Conservation (phyloP, 2,329 filamentous ascomycete genomes). For the Colletotrichum caudatum region DNA sequence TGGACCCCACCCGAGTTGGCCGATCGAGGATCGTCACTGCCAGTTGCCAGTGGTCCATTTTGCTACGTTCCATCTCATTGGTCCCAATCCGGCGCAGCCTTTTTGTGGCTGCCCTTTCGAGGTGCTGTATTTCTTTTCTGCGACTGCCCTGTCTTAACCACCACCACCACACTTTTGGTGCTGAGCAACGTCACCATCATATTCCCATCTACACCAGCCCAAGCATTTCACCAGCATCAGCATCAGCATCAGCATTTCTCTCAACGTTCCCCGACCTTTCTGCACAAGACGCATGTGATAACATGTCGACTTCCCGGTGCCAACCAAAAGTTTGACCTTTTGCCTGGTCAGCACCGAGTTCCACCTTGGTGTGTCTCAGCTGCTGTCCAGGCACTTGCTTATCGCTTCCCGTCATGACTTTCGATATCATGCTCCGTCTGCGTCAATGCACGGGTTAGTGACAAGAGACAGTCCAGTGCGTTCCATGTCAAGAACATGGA, state of each 20-base stretch:
- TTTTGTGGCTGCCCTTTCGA: not conserved
- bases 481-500: not conserved
- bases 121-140: not conserved
- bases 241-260: not conserved
- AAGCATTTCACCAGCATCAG: not conserved
- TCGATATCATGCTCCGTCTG: not conserved
- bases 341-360: not conserved
- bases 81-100: conserved; percentile 25
- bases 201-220: too few species aligned
- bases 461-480: not conserved
- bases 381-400: not conserved
- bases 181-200: too few species aligned
- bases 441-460: not conserved
- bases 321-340: not conserved
- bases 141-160: not conserved
- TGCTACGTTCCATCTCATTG: conserved; percentile 14
- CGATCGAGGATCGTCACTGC: conserved; percentile 39
- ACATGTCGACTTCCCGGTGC: not conserved
- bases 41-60: not conserved
- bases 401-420: not conserved
- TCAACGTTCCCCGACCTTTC: not conserved
- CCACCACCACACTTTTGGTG: not conserved
- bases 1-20: conserved; percentile 25
- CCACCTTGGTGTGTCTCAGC: not conserved
- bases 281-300: not conserved